Conservation (phyloP, 305 asterid genomes). For the Fraxinus platypoda region DNA sequence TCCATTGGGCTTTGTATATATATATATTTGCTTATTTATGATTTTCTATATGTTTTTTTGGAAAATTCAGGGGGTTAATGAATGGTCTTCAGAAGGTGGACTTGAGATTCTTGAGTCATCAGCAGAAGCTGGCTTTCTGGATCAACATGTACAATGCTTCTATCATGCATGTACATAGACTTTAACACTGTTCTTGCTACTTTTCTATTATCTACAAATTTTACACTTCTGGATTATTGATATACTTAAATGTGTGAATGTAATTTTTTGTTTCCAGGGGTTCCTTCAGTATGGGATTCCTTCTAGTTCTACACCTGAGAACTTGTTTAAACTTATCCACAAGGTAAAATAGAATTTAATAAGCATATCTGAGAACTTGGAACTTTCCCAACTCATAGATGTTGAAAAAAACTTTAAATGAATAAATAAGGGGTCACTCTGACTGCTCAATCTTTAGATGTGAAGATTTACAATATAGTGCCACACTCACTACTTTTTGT, state of each 20-base stretch:
- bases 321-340: constrained; percentile 53
- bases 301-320: constrained; percentile 55
- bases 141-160: constrained; percentile 97
- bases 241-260: neutral
- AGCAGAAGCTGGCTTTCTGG: constrained; percentile 88
- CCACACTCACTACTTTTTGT: neutral
- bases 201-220: neutral
- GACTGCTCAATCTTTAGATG: neutral
- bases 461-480: neutral
- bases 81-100: constrained; percentile 78
- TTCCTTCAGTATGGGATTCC: constrained; percentile 84
- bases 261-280: constrained; percentile 43
- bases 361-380: neutral
- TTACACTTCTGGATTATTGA: neutral
- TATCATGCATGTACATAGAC: constrained; percentile 70
- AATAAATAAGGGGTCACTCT: neutral
- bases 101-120: constrained; percentile 61
- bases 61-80: constrained; percentile 53
- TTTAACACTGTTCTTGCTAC: neutral
- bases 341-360: constrained; percentile 39
- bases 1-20: neutral
- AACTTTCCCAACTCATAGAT: neutral
- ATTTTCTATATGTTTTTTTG: neutral
- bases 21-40: neutral
- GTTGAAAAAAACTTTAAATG: neutral